Conservation (phyloP, 352 stramenopile species). For the Globisporangium orthogonon region DNA sequence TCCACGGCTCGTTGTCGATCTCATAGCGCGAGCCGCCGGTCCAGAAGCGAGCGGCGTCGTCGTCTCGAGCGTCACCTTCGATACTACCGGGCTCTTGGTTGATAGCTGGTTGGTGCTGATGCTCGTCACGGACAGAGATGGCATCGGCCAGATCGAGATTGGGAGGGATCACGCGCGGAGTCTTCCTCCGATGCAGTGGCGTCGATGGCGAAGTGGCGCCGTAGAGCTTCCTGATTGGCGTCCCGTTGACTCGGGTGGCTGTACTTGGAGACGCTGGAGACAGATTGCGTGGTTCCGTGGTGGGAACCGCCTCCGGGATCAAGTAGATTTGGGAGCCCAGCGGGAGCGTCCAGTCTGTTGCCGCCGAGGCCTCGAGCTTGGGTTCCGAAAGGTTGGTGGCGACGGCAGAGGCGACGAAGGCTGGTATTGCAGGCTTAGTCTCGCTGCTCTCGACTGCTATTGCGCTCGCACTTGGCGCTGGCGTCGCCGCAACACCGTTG, state of each 20-base stretch:
- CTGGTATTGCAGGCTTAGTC: too few species aligned
- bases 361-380: neutral
- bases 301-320: neutral
- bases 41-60: slow-evolving; percentile 7
- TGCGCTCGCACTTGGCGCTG: neutral
- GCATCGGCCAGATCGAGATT: neutral
- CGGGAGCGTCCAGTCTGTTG: neutral
- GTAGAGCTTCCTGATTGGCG: neutral
- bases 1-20: slow-evolving; percentile 34
- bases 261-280: neutral
- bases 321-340: slow-evolving; percentile 2
- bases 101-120: neutral
- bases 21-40: slow-evolving; percentile 27
- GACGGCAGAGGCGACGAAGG: neutral
- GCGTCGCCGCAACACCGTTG: neutral
- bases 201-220: neutral
- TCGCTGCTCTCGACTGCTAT: neutral
- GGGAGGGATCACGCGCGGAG: neutral
- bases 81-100: neutral
- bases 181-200: slow-evolving; percentile 9
- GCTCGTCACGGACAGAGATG: neutral
- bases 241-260: neutral
- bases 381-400: neutral
- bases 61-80: neutral
- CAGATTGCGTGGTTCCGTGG: neutral